Base-by-base conservation (phyloP, 1,284 basidiomycete species). In the Caloboletus inedulis region DNA sequence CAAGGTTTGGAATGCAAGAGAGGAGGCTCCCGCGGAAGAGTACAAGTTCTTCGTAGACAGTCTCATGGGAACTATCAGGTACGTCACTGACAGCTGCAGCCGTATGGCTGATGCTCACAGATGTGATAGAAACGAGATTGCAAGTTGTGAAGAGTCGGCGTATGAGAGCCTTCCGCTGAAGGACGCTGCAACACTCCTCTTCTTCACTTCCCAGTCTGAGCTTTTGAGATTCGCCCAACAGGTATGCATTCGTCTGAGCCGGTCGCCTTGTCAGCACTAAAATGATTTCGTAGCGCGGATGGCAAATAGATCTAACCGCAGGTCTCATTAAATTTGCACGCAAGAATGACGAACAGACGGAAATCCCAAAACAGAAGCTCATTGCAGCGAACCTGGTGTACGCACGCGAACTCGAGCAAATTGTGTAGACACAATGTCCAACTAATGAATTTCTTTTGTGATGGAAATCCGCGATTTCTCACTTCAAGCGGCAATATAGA, bases 1-100 rank as follows among this genome's bases (percentile, higher is more conserved):
- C 71, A 97, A 98, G 71, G 95, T 99, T 4, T 99, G 96, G 93
- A 86, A 91, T 60, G 94, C 95, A 39, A 82, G 94, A 60, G 88
- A 91, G 59, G 86, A 94, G 62, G 92, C 89, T 2, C 89, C 89
- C 2, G 81, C 85, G 33, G 87, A 90, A 55, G 94, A 96, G 69
- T 94, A 94, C 75, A 87, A 85, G 61, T 91, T 88, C 76, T 96
- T 96, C 65, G 85, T 94, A 14, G 89, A 94, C 65, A 88, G 89
- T 61, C 74, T 96, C 56, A 91, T 96, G 85, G 87, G 87, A n/a
- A 96, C 94, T 4, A 95, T 96, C 60, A 77, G 92, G 89, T 90
- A 55, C 47, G 57, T 51, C 13, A 5, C 37, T 4, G 42, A 37
- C 3, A 0, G 21, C 10, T 8, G 16, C 8, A 0, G 16, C 44